Evolutionary conservation across 352 stramenopile genomes (phyloP), one percentile per base, ranked within the genome.

Genomic region (Phytophthora europaea): DNA sequence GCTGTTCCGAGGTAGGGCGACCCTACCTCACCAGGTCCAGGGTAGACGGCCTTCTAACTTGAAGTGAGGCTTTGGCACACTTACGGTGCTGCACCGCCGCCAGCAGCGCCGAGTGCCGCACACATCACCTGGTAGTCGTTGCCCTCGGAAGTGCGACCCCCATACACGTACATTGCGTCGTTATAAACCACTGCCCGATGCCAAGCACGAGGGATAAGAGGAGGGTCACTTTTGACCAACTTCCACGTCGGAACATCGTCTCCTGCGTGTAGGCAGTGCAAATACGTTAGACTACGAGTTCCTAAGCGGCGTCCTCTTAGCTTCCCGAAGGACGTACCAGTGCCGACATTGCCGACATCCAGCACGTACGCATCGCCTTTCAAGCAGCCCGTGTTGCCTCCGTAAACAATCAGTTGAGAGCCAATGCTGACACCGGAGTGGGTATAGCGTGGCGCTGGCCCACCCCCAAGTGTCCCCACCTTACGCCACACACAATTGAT

Each of bases 341-440:
- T 61, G 73, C 77, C 79, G 12, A 90, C 61, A n/a, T 89, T 61
- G 73, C 75, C 79, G 12, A 90, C 64, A n/a, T 89, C 80, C 33
- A 90, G 67, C 47, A 89, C 56, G 40, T 87, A 79, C 1, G 80
- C 71, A 31, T 90, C 83, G 57, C 83, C 83, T 77, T 88, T 90
- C 52, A 90, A 78, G 38, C 79, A 87, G 1, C 83, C 83, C 10
- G 72, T 90, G 63, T 90, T 89, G 47, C 81, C 83, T 54, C 83
- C 83, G 43, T 89, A 88, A 15, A 90, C 58, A 50, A 90, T 65
- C 43, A 90, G 67, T 36, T 78, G 79, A 15, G 83, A 85, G n/a
- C 76, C 83, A 40, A 90, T 81, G 20, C 73, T 78, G 7, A 67
- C 79, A 15, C 72, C 68, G 7, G 81, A 88, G 65, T 90, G 83